Base-by-base conservation (phyloP, 1,139 yeast species). In the Citeromyces hawaiiensis region DNA sequence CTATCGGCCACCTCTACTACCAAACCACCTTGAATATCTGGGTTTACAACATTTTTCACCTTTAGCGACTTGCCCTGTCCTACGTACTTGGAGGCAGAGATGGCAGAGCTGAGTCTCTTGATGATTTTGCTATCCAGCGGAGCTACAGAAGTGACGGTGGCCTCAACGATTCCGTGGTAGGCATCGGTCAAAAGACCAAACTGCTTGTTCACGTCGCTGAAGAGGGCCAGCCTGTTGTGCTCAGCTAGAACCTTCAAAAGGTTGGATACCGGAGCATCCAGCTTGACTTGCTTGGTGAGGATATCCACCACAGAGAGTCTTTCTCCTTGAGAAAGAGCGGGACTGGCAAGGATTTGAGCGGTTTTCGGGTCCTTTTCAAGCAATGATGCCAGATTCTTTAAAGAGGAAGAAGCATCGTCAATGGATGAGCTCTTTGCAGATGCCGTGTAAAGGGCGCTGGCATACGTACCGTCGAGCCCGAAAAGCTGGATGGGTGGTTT, bases 381-480 rank as follows among this genome's bases (percentile, higher is more conserved):
- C 48, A 80, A 64, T 38, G 66, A 59, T 54, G 70, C 61, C 51
- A 91, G 63, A 51, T 75, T 64, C 51, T 63, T 60, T 54, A 93
- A 75, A 37, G 91, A 74, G 54, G 72, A 68, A 60, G 70, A 76
- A 40, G 95, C 77, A 54, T 75, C 65, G 46, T 78, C 88, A 50
- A 91, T 68, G 19, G 86, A 69, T 31, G 94, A 74, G 53, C 79
- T 78, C 71, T 83, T 83, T 50, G 80, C 81, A 43, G 97, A 83
- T 30, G 98, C 97, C 43, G 88, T 70, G 76, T 81, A 91, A 53
- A 91, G 73, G 39, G 99, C 96, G 46, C 86, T 74, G 54, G 98
- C 98, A 61, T 91, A 91, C 47, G 97, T 87, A 59, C 97, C 98
- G 52, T 88, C 96, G 50, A 91, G 68, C 48, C 98, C 98, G 57